Evolutionary conservation across 768 basidiomycete genomes (phyloP).

Genomic region (Pleurotus platypus): DNA sequence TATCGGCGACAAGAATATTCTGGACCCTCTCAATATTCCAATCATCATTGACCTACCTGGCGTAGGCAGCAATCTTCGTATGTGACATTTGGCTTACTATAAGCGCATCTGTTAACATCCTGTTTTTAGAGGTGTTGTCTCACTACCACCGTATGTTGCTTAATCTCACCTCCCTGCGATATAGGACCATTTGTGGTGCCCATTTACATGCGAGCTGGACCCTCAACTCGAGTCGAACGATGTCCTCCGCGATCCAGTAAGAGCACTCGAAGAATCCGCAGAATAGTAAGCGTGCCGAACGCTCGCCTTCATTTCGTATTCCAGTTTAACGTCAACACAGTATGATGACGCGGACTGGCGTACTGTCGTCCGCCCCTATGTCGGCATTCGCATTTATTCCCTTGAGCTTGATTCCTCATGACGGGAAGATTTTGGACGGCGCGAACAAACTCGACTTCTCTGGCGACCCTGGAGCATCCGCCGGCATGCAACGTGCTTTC

Average conservation of each 20-base stretch:
- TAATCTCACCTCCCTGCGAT: too few relatives aligned
- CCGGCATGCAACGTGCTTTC: background rate
- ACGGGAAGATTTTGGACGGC: background rate
- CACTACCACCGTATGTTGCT: too few relatives aligned
- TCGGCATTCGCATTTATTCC: slow-evolving; percentile 6
- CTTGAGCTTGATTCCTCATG: background rate
- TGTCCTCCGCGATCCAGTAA: slow-evolving; percentile 1
- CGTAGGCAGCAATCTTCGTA: slow-evolving; percentile 37
- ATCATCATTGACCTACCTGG: slow-evolving; percentile 30
- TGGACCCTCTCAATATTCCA: slow-evolving; percentile 24
- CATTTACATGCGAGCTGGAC: slow-evolving; percentile 1
- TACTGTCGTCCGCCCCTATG: slow-evolving; percentile 2
- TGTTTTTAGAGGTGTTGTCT: background rate
- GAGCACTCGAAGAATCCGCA: slow-evolving; percentile 2
- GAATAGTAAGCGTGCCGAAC: background rate
- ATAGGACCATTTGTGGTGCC: slow-evolving; percentile 5
- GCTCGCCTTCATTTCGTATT: background rate
- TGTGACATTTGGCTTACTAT: background rate
- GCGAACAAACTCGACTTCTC: background rate
- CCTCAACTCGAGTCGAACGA: background rate
- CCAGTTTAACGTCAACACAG: background rate
- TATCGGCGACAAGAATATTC: slow-evolving; percentile 28
- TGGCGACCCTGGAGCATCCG: background rate
- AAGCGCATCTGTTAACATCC: background rate
- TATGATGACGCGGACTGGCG: background rate